Conservation (phyloP, 2,329 filamentous ascomycete genomes). For the Cercospora berteroae region DNA sequence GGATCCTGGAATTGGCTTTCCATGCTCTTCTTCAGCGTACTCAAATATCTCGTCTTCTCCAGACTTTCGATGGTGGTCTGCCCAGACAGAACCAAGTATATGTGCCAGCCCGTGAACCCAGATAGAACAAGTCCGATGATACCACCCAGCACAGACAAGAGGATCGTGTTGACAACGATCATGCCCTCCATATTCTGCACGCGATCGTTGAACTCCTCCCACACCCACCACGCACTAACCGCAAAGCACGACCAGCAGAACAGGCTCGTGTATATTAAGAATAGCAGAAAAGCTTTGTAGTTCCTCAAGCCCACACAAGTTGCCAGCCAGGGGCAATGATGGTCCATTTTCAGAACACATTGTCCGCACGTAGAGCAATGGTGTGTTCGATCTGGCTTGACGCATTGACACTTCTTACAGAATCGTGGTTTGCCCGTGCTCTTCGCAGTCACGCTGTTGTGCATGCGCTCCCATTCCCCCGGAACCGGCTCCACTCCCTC, state of each 20-base stretch:
- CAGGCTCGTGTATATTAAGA: constrained; percentile 81
- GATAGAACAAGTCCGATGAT: constrained; percentile 88
- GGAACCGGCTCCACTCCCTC: constrained; percentile 19
- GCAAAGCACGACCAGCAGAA: constrained; percentile 81
- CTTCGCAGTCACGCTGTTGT: constrained; percentile 84
- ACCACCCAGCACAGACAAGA: constrained; percentile 80
- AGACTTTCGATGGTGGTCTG: constrained; percentile 95
- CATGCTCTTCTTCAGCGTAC: constrained; percentile 69
- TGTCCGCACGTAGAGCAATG: constrained; percentile 93
- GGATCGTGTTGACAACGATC: constrained; percentile 79
- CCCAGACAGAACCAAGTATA: constrained; percentile 72
- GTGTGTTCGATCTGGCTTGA: constrained; percentile 93
- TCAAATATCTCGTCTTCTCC: constrained; percentile 92
- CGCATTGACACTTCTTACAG: constrained; percentile 95
- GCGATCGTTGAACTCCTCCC: constrained; percentile 72
- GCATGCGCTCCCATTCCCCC: constrained; percentile 25
- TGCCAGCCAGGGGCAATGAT: constrained; percentile 97
- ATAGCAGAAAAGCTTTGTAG: constrained; percentile 92
- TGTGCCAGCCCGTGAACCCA: constrained; percentile 89
- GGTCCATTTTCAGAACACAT: constrained; percentile 99
- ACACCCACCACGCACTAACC: constrained; percentile 79
- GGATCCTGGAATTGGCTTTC: constrained; percentile 56
- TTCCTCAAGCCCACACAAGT: constrained; percentile 92
- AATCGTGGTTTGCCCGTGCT: constrained; percentile 75
- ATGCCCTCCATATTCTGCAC: constrained; percentile 72